phyloP scores from a whole-genome alignment of 257 asterid species.

The Solanum bulbocastanum region DNA sequence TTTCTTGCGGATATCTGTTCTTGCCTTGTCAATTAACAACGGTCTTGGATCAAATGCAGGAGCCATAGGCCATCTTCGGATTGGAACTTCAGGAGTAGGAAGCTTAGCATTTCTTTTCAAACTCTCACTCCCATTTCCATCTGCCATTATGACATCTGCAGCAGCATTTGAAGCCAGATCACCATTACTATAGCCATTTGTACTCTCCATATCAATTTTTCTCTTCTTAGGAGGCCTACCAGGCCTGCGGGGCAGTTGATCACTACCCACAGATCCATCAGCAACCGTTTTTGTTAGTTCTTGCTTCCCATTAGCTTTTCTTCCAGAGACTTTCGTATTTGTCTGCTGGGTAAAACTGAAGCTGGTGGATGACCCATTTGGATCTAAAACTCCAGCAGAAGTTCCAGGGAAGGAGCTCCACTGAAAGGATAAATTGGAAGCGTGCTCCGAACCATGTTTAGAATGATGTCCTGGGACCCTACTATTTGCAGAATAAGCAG shows the following conservation, averaged over 20 bases:
- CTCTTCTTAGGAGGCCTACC: conserved; percentile 84
- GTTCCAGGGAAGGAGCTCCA: conserved; percentile 40
- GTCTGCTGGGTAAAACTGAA: conserved; percentile 35
- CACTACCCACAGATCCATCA: conserved; percentile 24
- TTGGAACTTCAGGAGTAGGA: conserved; percentile 30
- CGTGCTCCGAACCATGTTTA: conserved; percentile 47
- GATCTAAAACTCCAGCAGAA: conserved; percentile 43
- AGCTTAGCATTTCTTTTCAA: conserved; percentile 28
- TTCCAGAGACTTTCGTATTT: conserved; percentile 32
- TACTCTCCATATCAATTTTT: conserved; percentile 42
- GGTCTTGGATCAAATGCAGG: conserved; percentile 63
- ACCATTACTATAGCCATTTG: conserved; percentile 16
- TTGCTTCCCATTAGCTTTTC: conserved; percentile 37
- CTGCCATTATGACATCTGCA: conserved; percentile 25
- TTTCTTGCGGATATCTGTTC: conserved; percentile 45
- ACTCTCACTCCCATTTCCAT: conserved; percentile 46
- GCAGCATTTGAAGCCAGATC: conserved; percentile 21
- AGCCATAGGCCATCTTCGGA: conserved; percentile 39
- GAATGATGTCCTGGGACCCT: conserved; percentile 45
- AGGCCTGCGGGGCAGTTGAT: conserved; percentile 46
- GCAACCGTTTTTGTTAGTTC: conserved; percentile 22
- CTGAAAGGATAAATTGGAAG: conserved; percentile 67
- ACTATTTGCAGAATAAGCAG: conserved; percentile 45
- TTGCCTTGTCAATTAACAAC: conserved; percentile 62
- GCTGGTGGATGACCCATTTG: conserved; percentile 45